A percentile compares a stretch with the other conserved stretches of the same genome.
Evolutionary conservation across 139 green algal species (phyloP).

Genomic region (Mesotaenium endlicherianum): DNA sequence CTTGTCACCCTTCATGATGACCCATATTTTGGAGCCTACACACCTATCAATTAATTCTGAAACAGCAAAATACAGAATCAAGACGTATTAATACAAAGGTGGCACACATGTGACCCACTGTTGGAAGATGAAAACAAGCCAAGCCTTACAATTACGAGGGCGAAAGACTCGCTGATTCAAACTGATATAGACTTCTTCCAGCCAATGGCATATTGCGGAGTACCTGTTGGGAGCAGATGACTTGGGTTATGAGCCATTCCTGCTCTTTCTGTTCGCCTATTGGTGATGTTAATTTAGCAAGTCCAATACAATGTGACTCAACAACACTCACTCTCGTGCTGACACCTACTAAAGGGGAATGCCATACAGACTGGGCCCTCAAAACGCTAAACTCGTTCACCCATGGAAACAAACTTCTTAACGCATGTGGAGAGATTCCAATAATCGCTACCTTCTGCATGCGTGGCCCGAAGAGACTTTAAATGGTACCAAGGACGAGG

Average conservation of each 20-base stretch:
- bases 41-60: slow-evolving; percentile 67
- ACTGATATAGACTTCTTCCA: not conserved
- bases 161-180: not conserved
- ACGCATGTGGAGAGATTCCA: no score
- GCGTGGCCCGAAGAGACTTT: no score
- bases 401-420: no score
- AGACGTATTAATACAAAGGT: not conserved
- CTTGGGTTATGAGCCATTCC: slow-evolving; percentile 29
- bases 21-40: slow-evolving; percentile 91
- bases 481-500: no score
- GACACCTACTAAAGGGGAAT: no score
- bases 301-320: no score
- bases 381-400: no score
- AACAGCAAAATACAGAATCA: not conserved
- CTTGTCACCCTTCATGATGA: slow-evolving; percentile 86
- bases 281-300: no score
- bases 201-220: not conserved
- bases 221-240: slow-evolving; percentile 26
- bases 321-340: no score
- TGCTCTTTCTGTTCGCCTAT: no score
- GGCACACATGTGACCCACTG: not conserved
- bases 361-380: no score
- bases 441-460: no score
- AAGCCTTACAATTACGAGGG: not conserved
- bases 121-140: not conserved